These are phyloP conservation scores for Linderniella brevidens DNA, from an alignment of 257 asterid genomes.

Conservation along the genomic window DNA sequence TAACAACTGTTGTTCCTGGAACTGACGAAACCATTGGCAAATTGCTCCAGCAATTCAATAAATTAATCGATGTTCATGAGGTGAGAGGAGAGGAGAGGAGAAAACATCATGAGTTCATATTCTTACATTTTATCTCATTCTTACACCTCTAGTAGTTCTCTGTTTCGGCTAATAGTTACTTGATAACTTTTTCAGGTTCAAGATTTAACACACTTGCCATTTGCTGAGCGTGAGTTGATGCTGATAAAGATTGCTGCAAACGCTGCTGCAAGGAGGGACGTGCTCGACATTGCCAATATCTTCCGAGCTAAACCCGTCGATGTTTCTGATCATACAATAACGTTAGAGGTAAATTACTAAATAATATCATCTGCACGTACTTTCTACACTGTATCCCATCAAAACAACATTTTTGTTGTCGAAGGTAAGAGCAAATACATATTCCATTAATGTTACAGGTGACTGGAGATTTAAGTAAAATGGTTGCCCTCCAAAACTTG, in stretches of 20 bases:
- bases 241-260: conserved; percentile 72
- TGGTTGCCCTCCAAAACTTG: conserved; percentile 63
- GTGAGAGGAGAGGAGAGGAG: conserved; percentile 41
- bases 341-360: conserved; percentile 44
- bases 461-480: conserved; percentile 72
- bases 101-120: too few relatives aligned
- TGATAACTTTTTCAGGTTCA: conserved; percentile 35
- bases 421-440: not conserved
- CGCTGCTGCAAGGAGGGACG: conserved; percentile 71
- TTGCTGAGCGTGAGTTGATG: conserved; percentile 90
- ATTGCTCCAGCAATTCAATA: conserved; percentile 73
- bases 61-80: conserved; percentile 88
- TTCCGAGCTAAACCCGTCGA: conserved; percentile 89
- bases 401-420: not conserved
- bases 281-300: conserved; percentile 76
- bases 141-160: too few relatives aligned
- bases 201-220: conserved; percentile 61
- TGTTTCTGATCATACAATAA: conserved; percentile 81
- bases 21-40: conserved; percentile 77
- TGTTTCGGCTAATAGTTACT: too few relatives aligned
- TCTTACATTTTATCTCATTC: too few relatives aligned
- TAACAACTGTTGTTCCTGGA: conserved; percentile 97
- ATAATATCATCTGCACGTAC: conserved; percentile 5
- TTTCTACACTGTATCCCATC: conserved; percentile 2
- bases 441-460: conserved; percentile 24